Percentiles rank a stretch among this genome's conserved stretches.
These are phyloP conservation scores for Gossypium gossypioides DNA, from an alignment of 441 rosid genomes.

Conservation along the genomic window DNA sequence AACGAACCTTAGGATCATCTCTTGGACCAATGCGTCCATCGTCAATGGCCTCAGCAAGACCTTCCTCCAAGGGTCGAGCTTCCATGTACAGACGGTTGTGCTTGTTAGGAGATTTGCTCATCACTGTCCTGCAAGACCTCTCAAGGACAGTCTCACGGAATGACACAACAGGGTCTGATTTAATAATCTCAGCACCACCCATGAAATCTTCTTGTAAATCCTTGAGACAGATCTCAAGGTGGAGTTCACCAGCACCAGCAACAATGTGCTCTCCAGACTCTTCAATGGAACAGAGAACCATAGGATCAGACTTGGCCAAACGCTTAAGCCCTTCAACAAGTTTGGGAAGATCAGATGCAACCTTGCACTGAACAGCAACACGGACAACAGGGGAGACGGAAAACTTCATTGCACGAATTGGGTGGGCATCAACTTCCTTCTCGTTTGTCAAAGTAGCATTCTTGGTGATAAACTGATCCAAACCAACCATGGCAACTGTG, in stretches of 20 bases:
- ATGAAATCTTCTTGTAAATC: constrained; percentile 19
- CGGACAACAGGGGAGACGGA: constrained; percentile 20
- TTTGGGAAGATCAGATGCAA: constrained; percentile 17
- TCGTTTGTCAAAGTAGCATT: constrained; percentile 17
- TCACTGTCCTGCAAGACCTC: constrained; percentile 16
- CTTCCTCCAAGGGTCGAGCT: constrained; percentile 17
- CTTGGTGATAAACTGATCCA: constrained; percentile 18
- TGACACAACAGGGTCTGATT: constrained; percentile 14
- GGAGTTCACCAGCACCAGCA: constrained; percentile 21
- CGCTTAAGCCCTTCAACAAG: constrained; percentile 20
- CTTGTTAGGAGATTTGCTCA: constrained; percentile 22
- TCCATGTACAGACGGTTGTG: constrained; percentile 22
- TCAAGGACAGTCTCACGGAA: constrained; percentile 22
- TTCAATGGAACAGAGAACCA: constrained; percentile 16
- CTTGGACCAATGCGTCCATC: constrained; percentile 17
- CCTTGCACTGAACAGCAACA: constrained; percentile 20
- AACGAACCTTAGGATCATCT: constrained; percentile 16
- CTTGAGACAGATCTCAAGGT: constrained; percentile 19
- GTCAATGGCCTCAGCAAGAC: constrained; percentile 19
- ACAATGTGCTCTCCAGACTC: constrained; percentile 20
- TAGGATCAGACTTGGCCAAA: constrained; percentile 19
- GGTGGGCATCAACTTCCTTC: constrained; percentile 20
- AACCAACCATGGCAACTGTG: constrained; percentile 19
- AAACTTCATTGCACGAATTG: constrained; percentile 17
- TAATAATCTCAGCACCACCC: constrained; percentile 20